Evolutionary conservation across 371 early-diverging fungal species (phyloP).

Genomic region (Gilbertella persicaria): DNA sequence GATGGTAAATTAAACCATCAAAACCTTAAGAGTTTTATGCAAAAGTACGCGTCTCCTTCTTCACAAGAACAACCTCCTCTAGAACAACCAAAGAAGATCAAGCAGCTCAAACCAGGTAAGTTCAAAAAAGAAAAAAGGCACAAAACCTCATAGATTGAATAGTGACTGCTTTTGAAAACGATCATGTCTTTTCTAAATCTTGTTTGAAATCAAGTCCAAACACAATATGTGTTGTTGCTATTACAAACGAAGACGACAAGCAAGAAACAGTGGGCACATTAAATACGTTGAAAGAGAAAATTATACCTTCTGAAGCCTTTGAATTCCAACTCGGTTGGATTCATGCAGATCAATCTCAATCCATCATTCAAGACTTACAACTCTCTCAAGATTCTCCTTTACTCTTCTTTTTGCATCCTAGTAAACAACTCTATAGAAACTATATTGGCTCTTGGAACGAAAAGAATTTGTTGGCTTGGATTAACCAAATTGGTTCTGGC

Average conservation of each 20-base stretch:
- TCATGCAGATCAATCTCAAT: slow-evolving; percentile 57
- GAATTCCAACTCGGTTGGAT: slow-evolving; percentile 67
- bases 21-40: slow-evolving; percentile 56
- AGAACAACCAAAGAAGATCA: slow-evolving; percentile 9
- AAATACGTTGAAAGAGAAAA: slow-evolving; percentile 53
- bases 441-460: slow-evolving; percentile 75
- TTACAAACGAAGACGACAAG: slow-evolving; percentile 62
- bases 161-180: slow-evolving; percentile 20
- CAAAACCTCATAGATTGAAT: too few relatives aligned
- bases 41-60: slow-evolving; percentile 53
- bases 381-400: slow-evolving; percentile 72
- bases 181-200: slow-evolving; percentile 8
- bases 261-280: slow-evolving; percentile 56
- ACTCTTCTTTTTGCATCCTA: slow-evolving; percentile 65
- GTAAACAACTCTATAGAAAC: slow-evolving; percentile 65
- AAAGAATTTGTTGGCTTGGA: slow-evolving; percentile 57
- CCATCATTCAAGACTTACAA: slow-evolving; percentile 62
- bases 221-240: slow-evolving; percentile 58
- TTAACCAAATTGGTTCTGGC: slow-evolving; percentile 43
- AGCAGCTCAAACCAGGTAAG: slow-evolving; percentile 21
- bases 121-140: too few relatives aligned
- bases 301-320: slow-evolving; percentile 16
- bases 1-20: slow-evolving; percentile 62
- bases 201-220: slow-evolving; percentile 18
- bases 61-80: slow-evolving; percentile 17